Evolutionary conservation across 371 early-diverging fungal species (phyloP).

Genomic region (Lichtheimia corymbifera): DNA sequence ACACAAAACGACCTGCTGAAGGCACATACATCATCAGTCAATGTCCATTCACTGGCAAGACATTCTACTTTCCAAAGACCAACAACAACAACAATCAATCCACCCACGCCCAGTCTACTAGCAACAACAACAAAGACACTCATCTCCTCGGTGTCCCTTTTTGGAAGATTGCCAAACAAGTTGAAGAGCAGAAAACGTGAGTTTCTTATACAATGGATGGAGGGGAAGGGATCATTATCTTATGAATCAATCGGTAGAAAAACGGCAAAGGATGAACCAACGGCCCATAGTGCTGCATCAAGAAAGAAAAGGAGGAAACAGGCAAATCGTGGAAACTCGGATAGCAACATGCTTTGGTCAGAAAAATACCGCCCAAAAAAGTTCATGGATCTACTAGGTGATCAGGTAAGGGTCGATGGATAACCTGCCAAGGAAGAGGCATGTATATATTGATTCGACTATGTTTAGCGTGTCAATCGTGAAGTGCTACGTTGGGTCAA

Average conservation of each 20-base stretch:
- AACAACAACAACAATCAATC: conserved; percentile 4
- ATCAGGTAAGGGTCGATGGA: conserved; percentile 57
- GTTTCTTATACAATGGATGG: neutral
- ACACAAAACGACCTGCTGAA: conserved; percentile 18
- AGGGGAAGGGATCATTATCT: too few species aligned
- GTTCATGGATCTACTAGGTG: conserved; percentile 92
- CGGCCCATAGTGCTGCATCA: too few species aligned
- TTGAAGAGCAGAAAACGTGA: conserved; percentile 15
- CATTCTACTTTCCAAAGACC: conserved; percentile 51
- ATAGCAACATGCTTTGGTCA: conserved; percentile 69
- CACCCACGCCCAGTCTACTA: conserved; percentile 1
- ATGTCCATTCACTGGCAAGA: conserved; percentile 40
- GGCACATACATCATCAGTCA: conserved; percentile 22
- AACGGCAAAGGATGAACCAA: too few species aligned
- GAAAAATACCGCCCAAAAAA: conserved; percentile 87
- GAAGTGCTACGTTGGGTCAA: conserved; percentile 92
- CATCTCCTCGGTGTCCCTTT: conserved; percentile 39
- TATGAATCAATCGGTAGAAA: too few species aligned
- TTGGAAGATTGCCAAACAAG: conserved; percentile 34
- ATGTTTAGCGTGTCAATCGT: conserved; percentile 70
- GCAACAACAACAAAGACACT: conserved; percentile 13
- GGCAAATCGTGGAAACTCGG: neutral
- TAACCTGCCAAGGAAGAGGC: neutral
- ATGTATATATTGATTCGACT: too few species aligned
- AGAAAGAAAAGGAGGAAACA: conserved; percentile 13